phyloP scores from a whole-genome alignment of 306 rosid genomes.

The Pueraria montana region DNA sequence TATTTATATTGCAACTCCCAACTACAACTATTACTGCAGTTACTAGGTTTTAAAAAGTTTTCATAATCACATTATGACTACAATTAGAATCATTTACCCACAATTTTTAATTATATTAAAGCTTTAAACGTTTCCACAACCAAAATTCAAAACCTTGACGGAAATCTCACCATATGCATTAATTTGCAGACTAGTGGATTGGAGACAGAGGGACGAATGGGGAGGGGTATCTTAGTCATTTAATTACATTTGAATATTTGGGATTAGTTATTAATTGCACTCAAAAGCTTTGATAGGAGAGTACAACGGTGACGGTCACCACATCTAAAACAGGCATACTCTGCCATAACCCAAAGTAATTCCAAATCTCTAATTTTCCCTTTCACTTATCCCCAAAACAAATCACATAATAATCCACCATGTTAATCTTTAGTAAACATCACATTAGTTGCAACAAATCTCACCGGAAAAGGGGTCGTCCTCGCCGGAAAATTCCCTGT shows the following conservation, averaged over 20 bases:
- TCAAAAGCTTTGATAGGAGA: conserved; percentile 43
- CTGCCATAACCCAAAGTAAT: conserved; percentile 26
- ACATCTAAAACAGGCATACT: conserved; percentile 42
- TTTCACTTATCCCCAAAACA: conserved; percentile 44
- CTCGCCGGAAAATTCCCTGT: conserved; percentile 51
- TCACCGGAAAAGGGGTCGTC: conserved; percentile 50
- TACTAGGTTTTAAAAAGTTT: neutral
- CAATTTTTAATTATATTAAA: neutral
- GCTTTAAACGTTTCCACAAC: neutral
- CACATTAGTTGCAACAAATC: conserved; percentile 56
- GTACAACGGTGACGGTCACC: conserved; percentile 53
- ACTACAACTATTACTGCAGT: neutral
- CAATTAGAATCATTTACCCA: neutral
- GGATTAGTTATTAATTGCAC: conserved; percentile 51
- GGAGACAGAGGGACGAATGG: neutral
- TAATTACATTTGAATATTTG: conserved; percentile 37
- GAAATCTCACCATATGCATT: neutral
- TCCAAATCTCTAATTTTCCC: conserved; percentile 40
- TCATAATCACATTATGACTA: neutral
- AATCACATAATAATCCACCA: conserved; percentile 39
- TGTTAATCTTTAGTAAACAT: conserved; percentile 42
- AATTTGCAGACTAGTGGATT: neutral
- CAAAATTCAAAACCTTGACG: neutral
- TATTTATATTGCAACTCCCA: neutral
- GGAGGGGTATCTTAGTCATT: conserved; percentile 4